phyloP scores from a whole-genome alignment of 202 grass and related monocot species.

The Musa balbisiana region DNA sequence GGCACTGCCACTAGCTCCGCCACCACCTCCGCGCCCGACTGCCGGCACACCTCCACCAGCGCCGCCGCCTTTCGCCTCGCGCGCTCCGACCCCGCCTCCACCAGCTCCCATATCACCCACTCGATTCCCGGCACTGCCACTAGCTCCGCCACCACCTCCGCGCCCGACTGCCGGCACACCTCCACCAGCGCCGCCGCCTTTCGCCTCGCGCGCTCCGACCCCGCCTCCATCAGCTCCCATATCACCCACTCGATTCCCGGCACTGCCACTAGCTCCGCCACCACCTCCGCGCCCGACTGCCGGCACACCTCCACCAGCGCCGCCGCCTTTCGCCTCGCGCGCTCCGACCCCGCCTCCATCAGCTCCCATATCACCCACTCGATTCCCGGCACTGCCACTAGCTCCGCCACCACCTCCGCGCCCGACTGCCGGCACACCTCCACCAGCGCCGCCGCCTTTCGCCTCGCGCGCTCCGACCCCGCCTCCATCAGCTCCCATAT shows the following conservation, averaged over 20 bases:
- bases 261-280: neutral
- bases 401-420: too few species aligned
- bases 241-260: conserved; percentile 20
- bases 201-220: conserved; percentile 14
- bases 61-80: conserved; percentile 7
- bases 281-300: neutral
- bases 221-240: conserved; percentile 18
- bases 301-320: neutral
- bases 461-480: conserved; percentile 11
- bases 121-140: too few species aligned
- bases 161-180: too few species aligned
- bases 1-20: neutral
- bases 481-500: conserved; percentile 23
- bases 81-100: conserved; percentile 13
- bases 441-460: conserved; percentile 9
- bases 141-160: too few species aligned
- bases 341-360: too few species aligned
- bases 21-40: neutral
- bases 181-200: conserved; percentile 8
- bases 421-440: too few species aligned
- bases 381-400: too few species aligned
- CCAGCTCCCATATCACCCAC: too few species aligned
- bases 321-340: conserved; percentile 6
- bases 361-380: too few species aligned
- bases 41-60: neutral